A percentile compares a stretch with the other conserved stretches of the same genome.
These are phyloP conservation scores for Kitagawia praeruptora DNA, from an alignment of 129 eudicot species.

Conservation along the genomic window DNA sequence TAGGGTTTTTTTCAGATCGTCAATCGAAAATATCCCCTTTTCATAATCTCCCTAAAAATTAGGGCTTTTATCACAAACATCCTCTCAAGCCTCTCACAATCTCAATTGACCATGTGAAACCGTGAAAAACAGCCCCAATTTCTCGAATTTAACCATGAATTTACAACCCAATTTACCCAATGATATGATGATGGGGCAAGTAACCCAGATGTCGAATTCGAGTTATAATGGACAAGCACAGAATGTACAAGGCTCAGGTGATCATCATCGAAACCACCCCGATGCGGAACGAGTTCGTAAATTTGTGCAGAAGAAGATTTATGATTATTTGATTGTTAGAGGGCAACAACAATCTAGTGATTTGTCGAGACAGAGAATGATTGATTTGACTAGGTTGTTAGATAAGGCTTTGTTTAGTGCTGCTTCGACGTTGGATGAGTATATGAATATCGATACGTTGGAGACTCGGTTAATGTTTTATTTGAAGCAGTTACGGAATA, in stretches of 20 bases:
- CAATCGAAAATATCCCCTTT: not conserved
- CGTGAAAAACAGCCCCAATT: not conserved
- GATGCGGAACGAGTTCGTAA: slow-evolving; percentile 44
- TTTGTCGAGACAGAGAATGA: slow-evolving; percentile 26
- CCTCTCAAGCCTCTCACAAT: not conserved
- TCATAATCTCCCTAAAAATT: not conserved
- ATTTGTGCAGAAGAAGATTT: slow-evolving; percentile 38
- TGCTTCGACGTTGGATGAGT: slow-evolving; percentile 63
- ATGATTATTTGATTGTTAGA: slow-evolving; percentile 29
- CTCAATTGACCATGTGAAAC: not conserved
- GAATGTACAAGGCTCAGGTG: slow-evolving; percentile 19
- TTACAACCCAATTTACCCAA: slow-evolving; percentile 3
- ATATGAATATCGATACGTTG: slow-evolving; percentile 54
- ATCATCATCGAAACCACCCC: slow-evolving; percentile 36
- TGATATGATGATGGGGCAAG: slow-evolving; percentile 2
- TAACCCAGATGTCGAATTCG: not conserved
- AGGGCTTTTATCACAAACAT: not conserved
- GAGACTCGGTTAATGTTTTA: slow-evolving; percentile 50
- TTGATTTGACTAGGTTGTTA: slow-evolving; percentile 51
- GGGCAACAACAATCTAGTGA: slow-evolving; percentile 42
- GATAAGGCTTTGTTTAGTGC: slow-evolving; percentile 61
- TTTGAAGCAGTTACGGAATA: slow-evolving; percentile 31
- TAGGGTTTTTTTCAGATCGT: slow-evolving; percentile 4
- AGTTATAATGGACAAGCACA: slow-evolving; percentile 32
- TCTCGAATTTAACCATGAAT: slow-evolving; percentile 4